phyloP scores from a whole-genome alignment of 257 asterid species.

The Solanum neorickii region DNA sequence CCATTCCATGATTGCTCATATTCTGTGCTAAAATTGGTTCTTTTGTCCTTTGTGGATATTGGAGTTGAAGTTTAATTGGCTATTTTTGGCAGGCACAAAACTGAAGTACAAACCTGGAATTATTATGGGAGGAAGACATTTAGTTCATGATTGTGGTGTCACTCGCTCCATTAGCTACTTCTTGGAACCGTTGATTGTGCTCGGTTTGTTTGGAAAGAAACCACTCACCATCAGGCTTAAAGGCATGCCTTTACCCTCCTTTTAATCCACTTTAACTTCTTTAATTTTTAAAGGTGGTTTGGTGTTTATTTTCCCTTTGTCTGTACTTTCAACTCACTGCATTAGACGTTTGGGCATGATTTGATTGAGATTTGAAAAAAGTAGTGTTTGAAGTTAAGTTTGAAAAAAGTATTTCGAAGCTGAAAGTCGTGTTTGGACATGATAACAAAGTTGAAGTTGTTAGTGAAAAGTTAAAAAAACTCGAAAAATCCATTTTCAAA shows the following conservation, averaged over 20 bases:
- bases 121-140: conserved; percentile 74
- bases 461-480: background rate
- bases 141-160: conserved; percentile 63
- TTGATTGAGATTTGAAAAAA: background rate
- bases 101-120: conserved; percentile 84
- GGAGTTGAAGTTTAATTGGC: background rate
- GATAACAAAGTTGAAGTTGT: background rate
- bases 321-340: background rate
- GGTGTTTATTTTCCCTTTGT: background rate
- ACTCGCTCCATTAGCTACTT: conserved; percentile 68
- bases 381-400: background rate
- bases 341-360: background rate
- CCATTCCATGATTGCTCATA: background rate
- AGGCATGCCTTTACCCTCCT: conserved; percentile 29
- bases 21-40: background rate
- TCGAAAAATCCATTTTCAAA: background rate
- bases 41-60: background rate
- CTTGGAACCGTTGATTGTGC: conserved; percentile 71
- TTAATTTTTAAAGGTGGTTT: background rate
- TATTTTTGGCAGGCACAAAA: conserved; percentile 47
- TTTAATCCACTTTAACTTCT: background rate
- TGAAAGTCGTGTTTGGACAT: background rate
- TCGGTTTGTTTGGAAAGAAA: conserved; percentile 79
- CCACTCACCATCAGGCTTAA: conserved; percentile 54
- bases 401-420: background rate